Evolutionary conservation across 176 grass and related monocot species (phyloP), one percentile per base, ranked within the genome.

Genomic region (Aechmea fasciata): DNA sequence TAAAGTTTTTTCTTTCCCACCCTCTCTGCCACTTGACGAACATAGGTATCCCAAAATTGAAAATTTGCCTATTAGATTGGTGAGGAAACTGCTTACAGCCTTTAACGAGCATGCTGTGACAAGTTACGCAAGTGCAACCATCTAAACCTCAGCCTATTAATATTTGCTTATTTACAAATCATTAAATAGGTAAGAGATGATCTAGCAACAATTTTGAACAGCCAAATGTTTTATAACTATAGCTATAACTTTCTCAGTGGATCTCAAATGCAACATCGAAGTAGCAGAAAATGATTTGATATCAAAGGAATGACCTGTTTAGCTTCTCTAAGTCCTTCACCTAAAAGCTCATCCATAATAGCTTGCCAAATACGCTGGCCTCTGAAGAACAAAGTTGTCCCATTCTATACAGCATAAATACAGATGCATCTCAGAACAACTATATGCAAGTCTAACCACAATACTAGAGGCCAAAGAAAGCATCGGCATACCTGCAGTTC

Each of bases 291-390:
- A 11, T 1, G n/a, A 48, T 49, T 51, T 65, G 22, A 17, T 51
- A 62, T 63, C 11, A 73, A 77, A 76, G 50, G 13, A 64, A 52
- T 73, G 26, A 94, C 90, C 85, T 94, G 77, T 79, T 86, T 86
- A 47, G 86, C 86, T 62, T 65, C 75, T 63, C 71, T 66, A 63
- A 94, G 71, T 18, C 90, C 90, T 71, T 89, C 89, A 0, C 28
- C 48, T 19, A 94, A 73, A 61, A 94, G 86, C 41, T 86, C 77
- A 67, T 23, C 19, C 86, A 94, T 86, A 48, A 84, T 65, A 48
- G 86, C 77, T 66, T 88, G 68, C 86, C 86, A 94, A 67, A 94
- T 86, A 15, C 77, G 83, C 48, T 83, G 85, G 3, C 90, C 90
- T 83, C 90, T 82, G 78, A 88, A 93, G 68, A 81, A 88, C 68